Conservation (phyloP, 2,329 filamentous ascomycete genomes). For the Penicillium sp. region DNA sequence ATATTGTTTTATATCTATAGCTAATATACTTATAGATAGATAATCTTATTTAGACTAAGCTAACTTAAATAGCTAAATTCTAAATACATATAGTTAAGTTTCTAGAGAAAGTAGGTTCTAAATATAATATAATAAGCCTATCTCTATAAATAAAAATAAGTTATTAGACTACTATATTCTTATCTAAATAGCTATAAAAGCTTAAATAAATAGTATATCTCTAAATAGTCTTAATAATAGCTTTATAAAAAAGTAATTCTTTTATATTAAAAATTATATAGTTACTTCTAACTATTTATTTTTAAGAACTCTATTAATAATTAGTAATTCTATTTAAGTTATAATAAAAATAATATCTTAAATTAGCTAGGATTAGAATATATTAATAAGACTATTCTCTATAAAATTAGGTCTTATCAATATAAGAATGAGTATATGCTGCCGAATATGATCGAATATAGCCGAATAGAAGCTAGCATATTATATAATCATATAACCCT, state of each 20-base stretch:
- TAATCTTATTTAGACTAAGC: neutral
- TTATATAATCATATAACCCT: too few species aligned
- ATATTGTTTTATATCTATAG: neutral
- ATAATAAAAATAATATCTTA: neutral
- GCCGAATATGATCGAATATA: too few species aligned
- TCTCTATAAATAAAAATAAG: neutral
- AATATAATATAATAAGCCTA: neutral
- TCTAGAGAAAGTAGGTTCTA: neutral
- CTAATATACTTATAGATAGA: neutral
- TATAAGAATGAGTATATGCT: neutral
- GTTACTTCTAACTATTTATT: neutral
- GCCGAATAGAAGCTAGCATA: too few species aligned
- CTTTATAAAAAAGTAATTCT: neutral
- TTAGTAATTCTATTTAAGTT: neutral
- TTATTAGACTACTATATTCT: neutral
- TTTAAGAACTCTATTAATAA: neutral
- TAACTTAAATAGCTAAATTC: neutral
- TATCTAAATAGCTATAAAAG: neutral
- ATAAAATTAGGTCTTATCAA: conserved; percentile 1
- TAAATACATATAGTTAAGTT: neutral
- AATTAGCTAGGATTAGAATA: neutral
- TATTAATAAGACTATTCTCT: neutral
- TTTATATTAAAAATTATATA: neutral
- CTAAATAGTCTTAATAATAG: neutral
- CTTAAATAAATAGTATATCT: neutral